phyloP scores from a whole-genome alignment of 2,329 filamentous ascomycete genomes.

The Aspergillus fijiensis region DNA sequence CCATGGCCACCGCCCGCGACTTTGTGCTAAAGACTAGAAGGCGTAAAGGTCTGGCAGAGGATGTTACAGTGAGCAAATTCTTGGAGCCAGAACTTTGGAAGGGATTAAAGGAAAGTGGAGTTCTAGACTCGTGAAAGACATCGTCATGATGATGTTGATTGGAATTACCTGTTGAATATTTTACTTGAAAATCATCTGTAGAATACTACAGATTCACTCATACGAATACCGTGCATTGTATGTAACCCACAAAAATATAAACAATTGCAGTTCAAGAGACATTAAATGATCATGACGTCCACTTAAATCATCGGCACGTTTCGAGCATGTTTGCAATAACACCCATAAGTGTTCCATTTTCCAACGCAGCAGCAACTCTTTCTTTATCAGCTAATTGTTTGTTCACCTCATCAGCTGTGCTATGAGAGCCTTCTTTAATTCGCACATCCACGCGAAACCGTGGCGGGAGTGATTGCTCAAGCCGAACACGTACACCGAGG shows the following conservation, averaged over 20 bases:
- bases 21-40: conserved; percentile 95
- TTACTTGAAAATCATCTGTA: neutral
- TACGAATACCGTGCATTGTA: neutral
- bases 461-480: conserved; percentile 87
- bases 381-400: conserved; percentile 98
- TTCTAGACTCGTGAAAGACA: conserved; percentile 62
- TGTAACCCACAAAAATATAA: neutral
- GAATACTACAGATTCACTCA: too few relatives aligned
- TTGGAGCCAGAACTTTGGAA: conserved; percentile 91
- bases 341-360: conserved; percentile 85
- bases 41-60: conserved; percentile 91
- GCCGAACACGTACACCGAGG: conserved; percentile 82
- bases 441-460: conserved; percentile 89
- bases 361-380: conserved; percentile 86
- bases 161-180: neutral
- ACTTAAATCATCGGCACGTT: conserved; percentile 62
- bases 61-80: conserved; percentile 94
- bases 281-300: neutral
- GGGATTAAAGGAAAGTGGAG: conserved; percentile 81
- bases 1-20: conserved; percentile 87
- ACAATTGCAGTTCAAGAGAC: neutral
- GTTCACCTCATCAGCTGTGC: conserved; percentile 90
- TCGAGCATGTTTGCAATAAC: conserved; percentile 93
- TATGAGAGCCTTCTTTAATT: conserved; percentile 95
- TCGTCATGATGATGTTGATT: conserved; percentile 2